Evolutionary conservation across 495 filamentous ascomycete species (phyloP).

Genomic region (Barbatosphaeria neglecta): DNA sequence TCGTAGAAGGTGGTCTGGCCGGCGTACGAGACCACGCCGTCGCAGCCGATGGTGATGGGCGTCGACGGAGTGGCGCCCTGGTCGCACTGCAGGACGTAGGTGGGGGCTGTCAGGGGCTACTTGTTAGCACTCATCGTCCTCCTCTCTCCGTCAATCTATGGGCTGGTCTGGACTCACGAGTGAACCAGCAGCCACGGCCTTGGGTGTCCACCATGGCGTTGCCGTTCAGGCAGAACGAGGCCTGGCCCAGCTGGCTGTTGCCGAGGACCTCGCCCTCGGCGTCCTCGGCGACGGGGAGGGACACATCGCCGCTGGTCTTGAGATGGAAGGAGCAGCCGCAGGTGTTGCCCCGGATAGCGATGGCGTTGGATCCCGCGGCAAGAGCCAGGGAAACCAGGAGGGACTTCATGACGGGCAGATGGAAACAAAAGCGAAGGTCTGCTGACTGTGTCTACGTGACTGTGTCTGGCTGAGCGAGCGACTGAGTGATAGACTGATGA

Average conservation of each 20-base stretch:
- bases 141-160: not conserved
- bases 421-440: not conserved
- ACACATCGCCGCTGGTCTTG: constrained; percentile 7
- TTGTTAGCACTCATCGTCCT: not conserved
- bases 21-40: constrained; percentile 33
- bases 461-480: no score
- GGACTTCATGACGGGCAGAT: not conserved
- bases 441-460: no score
- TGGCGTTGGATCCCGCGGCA: not conserved
- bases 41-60: constrained; percentile 38
- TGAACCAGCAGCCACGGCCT: constrained; percentile 19
- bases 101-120: constrained; percentile 25
- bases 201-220: constrained; percentile 10
- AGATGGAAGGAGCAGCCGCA: constrained; percentile 6
- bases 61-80: constrained; percentile 28
- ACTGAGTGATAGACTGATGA: not conserved
- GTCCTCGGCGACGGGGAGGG: constrained; percentile 13
- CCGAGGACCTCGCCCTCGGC: constrained; percentile 7
- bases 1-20: constrained; percentile 38
- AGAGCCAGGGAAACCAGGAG: not conserved
- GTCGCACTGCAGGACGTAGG: constrained; percentile 57
- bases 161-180: constrained; percentile 1
- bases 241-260: constrained; percentile 3
- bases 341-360: not conserved
- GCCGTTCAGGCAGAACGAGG: constrained; percentile 11